Percentiles rank a stretch among this genome's conserved stretches.
Evolutionary conservation across 2,329 filamentous ascomycete genomes (phyloP).

Genomic region (Kalaharituber pfeilii): DNA sequence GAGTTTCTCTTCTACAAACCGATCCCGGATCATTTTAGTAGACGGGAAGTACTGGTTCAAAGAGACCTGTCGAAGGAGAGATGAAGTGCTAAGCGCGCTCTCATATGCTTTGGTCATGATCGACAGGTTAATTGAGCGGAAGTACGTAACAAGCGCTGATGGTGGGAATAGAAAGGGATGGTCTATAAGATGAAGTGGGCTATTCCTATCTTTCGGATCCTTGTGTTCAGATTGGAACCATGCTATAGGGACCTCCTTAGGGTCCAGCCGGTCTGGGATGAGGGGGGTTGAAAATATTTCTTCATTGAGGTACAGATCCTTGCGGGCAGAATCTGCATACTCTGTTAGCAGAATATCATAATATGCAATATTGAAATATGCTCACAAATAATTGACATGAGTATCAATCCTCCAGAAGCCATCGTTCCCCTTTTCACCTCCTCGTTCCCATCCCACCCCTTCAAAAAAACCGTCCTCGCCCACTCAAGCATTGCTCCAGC

Average conservation of each 20-base stretch:
- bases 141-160: slow-evolving; percentile 58
- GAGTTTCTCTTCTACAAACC: slow-evolving; percentile 28
- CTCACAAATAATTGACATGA: slow-evolving; percentile 57
- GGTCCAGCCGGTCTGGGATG: slow-evolving; percentile 57
- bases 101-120: slow-evolving; percentile 70
- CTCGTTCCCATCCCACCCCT: slow-evolving; percentile 63
- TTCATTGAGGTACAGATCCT: slow-evolving; percentile 41
- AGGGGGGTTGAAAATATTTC: slow-evolving; percentile 59
- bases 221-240: slow-evolving; percentile 47
- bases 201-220: slow-evolving; percentile 43
- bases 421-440: slow-evolving; percentile 51
- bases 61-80: slow-evolving; percentile 31
- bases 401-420: slow-evolving; percentile 58
- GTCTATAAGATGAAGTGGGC: slow-evolving; percentile 54
- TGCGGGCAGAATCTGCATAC: not conserved
- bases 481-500: slow-evolving; percentile 39
- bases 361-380: too few species aligned
- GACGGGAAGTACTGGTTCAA: slow-evolving; percentile 26
- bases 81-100: slow-evolving; percentile 37
- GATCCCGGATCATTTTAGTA: slow-evolving; percentile 7
- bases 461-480: slow-evolving; percentile 56
- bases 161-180: slow-evolving; percentile 65
- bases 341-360: too few species aligned
- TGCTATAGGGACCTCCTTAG: slow-evolving; percentile 53
- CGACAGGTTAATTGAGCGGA: slow-evolving; percentile 73